Conservation (phyloP, 148 eudicot species). For the Cornus controversa region DNA sequence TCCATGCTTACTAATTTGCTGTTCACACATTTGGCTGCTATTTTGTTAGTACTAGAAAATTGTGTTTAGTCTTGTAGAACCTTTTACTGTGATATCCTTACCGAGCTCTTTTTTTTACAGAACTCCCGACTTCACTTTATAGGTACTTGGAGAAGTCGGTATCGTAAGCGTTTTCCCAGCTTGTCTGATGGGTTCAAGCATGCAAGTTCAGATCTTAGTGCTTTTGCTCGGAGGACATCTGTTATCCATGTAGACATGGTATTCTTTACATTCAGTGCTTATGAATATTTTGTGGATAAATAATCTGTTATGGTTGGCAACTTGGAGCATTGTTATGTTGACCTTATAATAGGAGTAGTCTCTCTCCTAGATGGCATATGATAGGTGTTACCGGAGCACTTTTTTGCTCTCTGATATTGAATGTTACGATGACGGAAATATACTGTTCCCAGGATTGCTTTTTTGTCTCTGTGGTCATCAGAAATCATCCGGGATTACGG, state of each 20-base stretch:
- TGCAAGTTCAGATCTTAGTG: conserved; percentile 28
- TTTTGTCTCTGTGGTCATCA: conserved; percentile 86
- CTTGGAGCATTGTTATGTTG: neutral
- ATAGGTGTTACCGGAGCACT: neutral
- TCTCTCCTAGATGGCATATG: neutral
- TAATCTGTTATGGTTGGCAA: conserved; percentile 10
- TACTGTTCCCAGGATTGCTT: conserved; percentile 76
- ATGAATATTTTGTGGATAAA: neutral
- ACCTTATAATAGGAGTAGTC: neutral
- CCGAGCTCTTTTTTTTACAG: conserved; percentile 38
- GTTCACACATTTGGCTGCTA: neutral
- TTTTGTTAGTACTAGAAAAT: neutral
- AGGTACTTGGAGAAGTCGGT: conserved; percentile 97
- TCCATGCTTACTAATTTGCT: neutral
- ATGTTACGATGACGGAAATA: neutral
- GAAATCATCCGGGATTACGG: conserved; percentile 65
- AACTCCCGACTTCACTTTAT: conserved; percentile 92
- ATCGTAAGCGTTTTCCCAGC: conserved; percentile 69
- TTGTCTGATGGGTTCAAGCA: conserved; percentile 34
- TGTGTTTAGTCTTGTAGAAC: neutral
- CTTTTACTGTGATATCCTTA: neutral
- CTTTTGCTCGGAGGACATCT: conserved; percentile 38
- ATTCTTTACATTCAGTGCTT: conserved; percentile 14
- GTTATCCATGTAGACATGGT: conserved; percentile 95
- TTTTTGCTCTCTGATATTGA: neutral